phyloP scores from a whole-genome alignment of 2,329 filamentous ascomycete species.

The Teratosphaeria pseudoeucalypti region DNA sequence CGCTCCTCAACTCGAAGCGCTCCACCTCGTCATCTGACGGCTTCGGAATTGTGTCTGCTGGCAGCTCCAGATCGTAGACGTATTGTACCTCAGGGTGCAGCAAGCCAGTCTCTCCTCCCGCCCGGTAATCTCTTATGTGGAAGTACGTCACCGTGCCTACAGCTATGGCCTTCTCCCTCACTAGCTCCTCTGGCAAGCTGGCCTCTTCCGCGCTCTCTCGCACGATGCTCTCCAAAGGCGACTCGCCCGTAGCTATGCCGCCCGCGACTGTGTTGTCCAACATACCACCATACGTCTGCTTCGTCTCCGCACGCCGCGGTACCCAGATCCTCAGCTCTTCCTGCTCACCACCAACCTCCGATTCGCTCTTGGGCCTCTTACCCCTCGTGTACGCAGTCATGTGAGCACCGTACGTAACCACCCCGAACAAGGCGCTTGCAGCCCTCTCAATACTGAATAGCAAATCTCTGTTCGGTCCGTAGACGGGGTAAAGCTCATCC shows the following conservation, averaged over 20 bases:
- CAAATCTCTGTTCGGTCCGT: constrained; percentile 47
- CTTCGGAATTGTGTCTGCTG: constrained; percentile 54
- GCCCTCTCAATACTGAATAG: constrained; percentile 69
- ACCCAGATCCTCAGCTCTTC: constrained; percentile 71
- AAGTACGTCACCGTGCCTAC: constrained; percentile 74
- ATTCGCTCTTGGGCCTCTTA: constrained; percentile 18
- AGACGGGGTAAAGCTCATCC: constrained; percentile 70
- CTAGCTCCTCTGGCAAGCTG: constrained; percentile 58
- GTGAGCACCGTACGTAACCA: constrained; percentile 67
- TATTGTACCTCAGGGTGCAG: constrained; percentile 89
- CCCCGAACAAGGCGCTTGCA: constrained; percentile 63
- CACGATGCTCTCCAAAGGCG: constrained; percentile 69
- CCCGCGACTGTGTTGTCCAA: constrained; percentile 91
- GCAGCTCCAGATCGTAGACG: constrained; percentile 77
- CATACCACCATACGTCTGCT: constrained; percentile 84
- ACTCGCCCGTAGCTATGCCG: constrained; percentile 70
- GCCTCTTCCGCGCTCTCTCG: constrained; percentile 88
- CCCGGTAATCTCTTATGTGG: constrained; percentile 62
- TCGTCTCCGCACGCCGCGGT: constrained; percentile 61
- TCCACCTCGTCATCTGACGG: constrained; percentile 87
- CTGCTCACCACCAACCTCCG: constrained; percentile 28
- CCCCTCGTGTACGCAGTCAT: constrained; percentile 59
- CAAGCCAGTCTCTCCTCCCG: constrained; percentile 70
- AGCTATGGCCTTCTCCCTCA: constrained; percentile 49
- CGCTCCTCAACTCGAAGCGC: constrained; percentile 64